Conservation (phyloP, 192 early-diverging fungal species). For the Phycomyces nitens region DNA sequence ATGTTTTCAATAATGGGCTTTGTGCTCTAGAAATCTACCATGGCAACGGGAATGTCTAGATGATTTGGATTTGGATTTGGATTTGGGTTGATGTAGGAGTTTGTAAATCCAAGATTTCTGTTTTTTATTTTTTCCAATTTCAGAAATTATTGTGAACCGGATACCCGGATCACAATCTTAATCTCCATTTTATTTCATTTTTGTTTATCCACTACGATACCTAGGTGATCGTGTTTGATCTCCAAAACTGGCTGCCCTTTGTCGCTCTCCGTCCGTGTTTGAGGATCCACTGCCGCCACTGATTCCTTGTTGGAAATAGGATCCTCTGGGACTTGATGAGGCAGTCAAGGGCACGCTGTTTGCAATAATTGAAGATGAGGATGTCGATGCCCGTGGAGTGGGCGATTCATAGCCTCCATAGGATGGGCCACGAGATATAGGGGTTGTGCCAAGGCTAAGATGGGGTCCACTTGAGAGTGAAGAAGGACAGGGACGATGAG, state of each 20-base stretch:
- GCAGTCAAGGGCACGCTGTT: background rate
- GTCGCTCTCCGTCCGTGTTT: slow-evolving; percentile 7
- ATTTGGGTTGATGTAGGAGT: no score
- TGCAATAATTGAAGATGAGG: slow-evolving; percentile 9
- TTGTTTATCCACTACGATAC: no score
- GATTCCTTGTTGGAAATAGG: background rate
- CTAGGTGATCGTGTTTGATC: background rate
- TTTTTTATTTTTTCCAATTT: no score
- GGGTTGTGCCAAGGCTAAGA: background rate
- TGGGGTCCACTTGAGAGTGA: slow-evolving; percentile 15
- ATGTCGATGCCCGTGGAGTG: slow-evolving; percentile 20
- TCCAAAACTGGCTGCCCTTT: slow-evolving; percentile 16
- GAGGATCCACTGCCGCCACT: slow-evolving; percentile 8
- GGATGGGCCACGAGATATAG: slow-evolving; percentile 10
- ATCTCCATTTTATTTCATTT: no score
- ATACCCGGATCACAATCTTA: no score
- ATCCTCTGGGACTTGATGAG: slow-evolving; percentile 10
- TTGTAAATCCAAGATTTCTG: no score
- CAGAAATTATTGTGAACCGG: no score
- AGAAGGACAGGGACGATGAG: slow-evolving; percentile 4
- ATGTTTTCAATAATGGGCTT: no score
- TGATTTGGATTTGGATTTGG: no score
- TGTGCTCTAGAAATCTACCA: no score
- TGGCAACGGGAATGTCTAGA: no score
- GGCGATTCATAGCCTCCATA: slow-evolving; percentile 10